Evolutionary conservation across 2,329 filamentous ascomycete genomes (phyloP), one percentile per base, ranked within the genome.

Genomic region (Arthroderma sp.): DNA sequence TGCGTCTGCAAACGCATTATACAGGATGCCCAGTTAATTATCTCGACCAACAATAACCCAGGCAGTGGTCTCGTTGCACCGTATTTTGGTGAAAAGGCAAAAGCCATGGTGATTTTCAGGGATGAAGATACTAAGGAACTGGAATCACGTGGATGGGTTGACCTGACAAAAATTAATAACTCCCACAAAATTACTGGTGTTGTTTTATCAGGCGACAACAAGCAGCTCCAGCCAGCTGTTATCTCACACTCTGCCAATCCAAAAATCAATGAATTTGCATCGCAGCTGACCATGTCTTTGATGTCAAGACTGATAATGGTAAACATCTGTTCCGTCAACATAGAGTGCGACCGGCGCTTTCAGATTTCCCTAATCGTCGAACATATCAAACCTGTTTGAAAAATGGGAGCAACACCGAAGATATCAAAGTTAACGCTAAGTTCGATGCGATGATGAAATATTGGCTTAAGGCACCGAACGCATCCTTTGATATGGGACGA

Each of bases 11-110:
- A 34, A 30, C 5, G 10, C n/a, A 42, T 42, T 27, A 31, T 42
- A 27, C 22, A 22, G 40, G 30, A 28, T 22, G 29, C 38, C 11
- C 38, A 29, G 6, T 56, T 56, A 50, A 53, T 61, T 42, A 56
- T 54, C n/a, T 53, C 52, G 39, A 43, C 61, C 66, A 36, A 65
- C 58, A 61, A 64, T 63, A 38, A 50, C 59, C 31, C 56, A 51
- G 46, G 51, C 39, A 49, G 56, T 53, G n/a, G 51, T 50, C 9
- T 37, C 5, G 10, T 38, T 45, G 40, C 27, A 30, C 9, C 43
- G 48, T 22, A 40, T 34, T 36, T 50, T 27, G 6, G 27, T 29
- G n/a, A 33, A 6, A 34, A 37, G 6, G 36, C 31, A 15, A 32
- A 42, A 36, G 29, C 27, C 33, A 39, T 32, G 5, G n/a, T 30